Conservation (phyloP, 441 rosid species). For the Erysimum cheiri region DNA sequence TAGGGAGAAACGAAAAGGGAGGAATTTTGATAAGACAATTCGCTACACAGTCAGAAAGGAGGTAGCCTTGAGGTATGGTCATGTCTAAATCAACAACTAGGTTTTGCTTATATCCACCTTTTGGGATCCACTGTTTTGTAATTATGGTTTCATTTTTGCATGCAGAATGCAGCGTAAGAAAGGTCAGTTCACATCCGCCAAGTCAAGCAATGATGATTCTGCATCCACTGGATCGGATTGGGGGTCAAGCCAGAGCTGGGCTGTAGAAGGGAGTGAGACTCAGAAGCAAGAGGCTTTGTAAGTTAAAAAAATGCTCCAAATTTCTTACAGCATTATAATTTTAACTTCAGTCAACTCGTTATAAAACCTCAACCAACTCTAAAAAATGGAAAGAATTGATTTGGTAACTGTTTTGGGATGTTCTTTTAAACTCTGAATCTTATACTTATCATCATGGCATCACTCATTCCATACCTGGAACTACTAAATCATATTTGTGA, state of each 20-base stretch:
- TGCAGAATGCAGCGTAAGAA: constrained; percentile 69
- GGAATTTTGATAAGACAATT: constrained; percentile 75
- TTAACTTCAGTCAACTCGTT: constrained; percentile 7
- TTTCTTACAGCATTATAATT: background rate
- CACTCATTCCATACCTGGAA: constrained; percentile 15
- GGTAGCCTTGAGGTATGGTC: constrained; percentile 69
- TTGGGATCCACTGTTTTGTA: background rate
- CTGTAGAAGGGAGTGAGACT: constrained; percentile 52
- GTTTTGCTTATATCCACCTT: constrained; percentile 20
- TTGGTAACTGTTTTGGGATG: background rate
- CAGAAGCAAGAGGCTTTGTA: constrained; percentile 58
- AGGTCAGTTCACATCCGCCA: constrained; percentile 68
- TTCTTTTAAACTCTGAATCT: constrained; percentile 22
- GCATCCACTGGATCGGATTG: constrained; percentile 53
- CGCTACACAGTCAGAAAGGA: constrained; percentile 78
- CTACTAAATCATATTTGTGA: background rate
- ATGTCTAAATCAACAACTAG: constrained; percentile 16
- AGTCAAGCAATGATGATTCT: constrained; percentile 62
- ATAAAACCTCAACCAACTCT: constrained; percentile 3
- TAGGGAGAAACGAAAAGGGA: constrained; percentile 72
- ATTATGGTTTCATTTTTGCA: constrained; percentile 18
- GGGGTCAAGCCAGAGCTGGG: constrained; percentile 60
- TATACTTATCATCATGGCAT: constrained; percentile 10
- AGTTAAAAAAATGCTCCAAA: constrained; percentile 41
- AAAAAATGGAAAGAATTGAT: constrained; percentile 16